Evolutionary conservation across 2,329 filamentous ascomycete species (phyloP), one percentile per base, ranked within the genome.

Genomic region (Ramularia collo-cygni): DNA sequence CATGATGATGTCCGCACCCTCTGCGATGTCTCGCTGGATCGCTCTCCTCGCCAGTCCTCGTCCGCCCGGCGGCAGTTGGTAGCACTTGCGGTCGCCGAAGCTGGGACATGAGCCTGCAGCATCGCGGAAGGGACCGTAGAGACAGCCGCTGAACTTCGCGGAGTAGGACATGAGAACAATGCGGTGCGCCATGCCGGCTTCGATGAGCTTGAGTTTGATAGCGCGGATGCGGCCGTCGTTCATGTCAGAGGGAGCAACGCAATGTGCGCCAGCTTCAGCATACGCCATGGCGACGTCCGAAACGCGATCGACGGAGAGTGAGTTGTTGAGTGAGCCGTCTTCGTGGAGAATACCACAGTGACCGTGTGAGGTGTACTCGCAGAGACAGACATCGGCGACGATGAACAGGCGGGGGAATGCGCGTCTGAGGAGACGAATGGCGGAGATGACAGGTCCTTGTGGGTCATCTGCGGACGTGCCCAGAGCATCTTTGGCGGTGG

Each of bases 1-100:
- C 90, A 98, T 95, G 66, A 98, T 95, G 53, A 95, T 87, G 59
- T 98, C 92, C 14, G 92, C 92, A 17, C 92, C 92, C 67, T 98
- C 92, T 49, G 75, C 76, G 52, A 98, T 90, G 61, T 98, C 92
- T 52, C 92, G 78, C 28, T 79, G 70, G 50, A 98, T 95, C 35
- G 92, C 92, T 52, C 92, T 79, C 50, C 92, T 80, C 12, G 92
- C 92, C 31, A 98, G 78, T 24, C 92, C 92, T 36, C 92, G 83
- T 17, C 89, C 92, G 46, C 89, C 89, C 0, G 88, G 87, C 1
- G 92, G 92, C 8, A 98, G 76, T 69, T 98, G 92, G 70, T 98
- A 98, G 76, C 92, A 96, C 63, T 85, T 83, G 54, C 92, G 80
- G 67, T 98, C 92, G 50, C 92, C 92, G 57, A 96, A 96, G 0